Conservation (phyloP, 805 yeast genomes). For the Metschnikowia aberdeeniae region DNA sequence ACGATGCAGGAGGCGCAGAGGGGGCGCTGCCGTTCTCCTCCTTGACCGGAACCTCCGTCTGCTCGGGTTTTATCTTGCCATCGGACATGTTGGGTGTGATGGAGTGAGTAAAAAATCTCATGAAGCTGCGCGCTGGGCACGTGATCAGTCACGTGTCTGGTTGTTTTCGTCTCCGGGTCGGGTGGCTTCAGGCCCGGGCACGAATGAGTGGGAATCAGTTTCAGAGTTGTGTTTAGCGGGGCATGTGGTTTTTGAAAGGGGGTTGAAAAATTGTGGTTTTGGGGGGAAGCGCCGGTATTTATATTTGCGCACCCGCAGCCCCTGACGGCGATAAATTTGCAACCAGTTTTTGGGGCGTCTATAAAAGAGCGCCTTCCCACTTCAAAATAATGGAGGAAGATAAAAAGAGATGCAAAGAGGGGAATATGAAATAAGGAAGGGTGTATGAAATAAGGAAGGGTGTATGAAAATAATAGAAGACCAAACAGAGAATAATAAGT, state of each 20-base stretch:
- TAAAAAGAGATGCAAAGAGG: too few relatives aligned
- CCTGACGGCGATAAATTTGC: neutral
- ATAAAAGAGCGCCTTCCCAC: neutral
- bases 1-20: slow-evolving; percentile 46
- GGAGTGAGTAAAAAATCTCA: slow-evolving; percentile 3
- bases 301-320: slow-evolving; percentile 1
- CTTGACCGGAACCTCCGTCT: neutral
- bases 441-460: too few relatives aligned
- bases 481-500: too few relatives aligned
- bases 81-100: slow-evolving; percentile 2
- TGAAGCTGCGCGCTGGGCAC: neutral
- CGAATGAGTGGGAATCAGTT: too few relatives aligned
- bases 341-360: neutral
- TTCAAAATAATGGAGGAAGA: too few relatives aligned
- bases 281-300: neutral
- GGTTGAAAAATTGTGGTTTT: neutral
- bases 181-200: too few relatives aligned
- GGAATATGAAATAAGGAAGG: too few relatives aligned
- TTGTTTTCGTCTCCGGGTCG: too few relatives aligned
- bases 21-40: neutral
- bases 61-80: slow-evolving; percentile 2
- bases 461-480: too few relatives aligned
- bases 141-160: too few relatives aligned
- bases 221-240: too few relatives aligned
- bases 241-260: too few relatives aligned